Base-by-base conservation (phyloP, 257 asterid species). In the Scutellaria minor region DNA sequence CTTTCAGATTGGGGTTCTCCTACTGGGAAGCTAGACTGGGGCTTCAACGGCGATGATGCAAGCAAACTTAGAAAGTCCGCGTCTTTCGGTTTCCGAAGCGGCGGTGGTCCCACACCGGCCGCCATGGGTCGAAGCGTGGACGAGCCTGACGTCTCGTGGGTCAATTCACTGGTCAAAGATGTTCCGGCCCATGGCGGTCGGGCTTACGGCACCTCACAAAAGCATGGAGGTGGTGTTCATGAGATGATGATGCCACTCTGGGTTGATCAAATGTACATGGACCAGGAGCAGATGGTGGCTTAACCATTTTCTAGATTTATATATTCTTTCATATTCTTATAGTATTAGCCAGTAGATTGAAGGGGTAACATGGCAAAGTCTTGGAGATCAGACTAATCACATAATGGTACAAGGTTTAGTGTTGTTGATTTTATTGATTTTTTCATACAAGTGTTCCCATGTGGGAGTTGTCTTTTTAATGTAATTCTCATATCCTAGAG, bases 251-350 rank as follows among this genome's bases (percentile, higher is more conserved):
- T 31, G 77, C 90, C 89, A 14, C 82, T 83, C 3, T 89, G 95
- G 97, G 70, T 85, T 53, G 96, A 89, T 65, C 95, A 92, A 71
- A 48, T 89, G 93, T 88, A 89, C 86, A 83, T 85, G 78, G 97
- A 89, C 84, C 96, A 90, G 73, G 90, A 88, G 88, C 94, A 86
- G 80, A 77, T 85, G 72, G 94, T 84, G 86, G 97, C 98, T 31
- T 86, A 69, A 81, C 59, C 12, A 53, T 42, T 42, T 41, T 56
- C 6, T 72, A 24, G 71, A 41, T 63, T 71, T 47, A 14, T 27
- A 55, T 69, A 73, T 83, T 80, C 83, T 75, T 80, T 80, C 57
- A 40, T 41, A 82, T 79, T 79, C 80, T 76, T 79, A 79, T 66
- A 66, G 27, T 52, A 10, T 58, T 45, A 45, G 53, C 1, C 27